These are phyloP conservation scores for Auxenochlorella pyrenoidosa DNA, from an alignment of 139 green algal genomes.

Conservation along the genomic window DNA sequence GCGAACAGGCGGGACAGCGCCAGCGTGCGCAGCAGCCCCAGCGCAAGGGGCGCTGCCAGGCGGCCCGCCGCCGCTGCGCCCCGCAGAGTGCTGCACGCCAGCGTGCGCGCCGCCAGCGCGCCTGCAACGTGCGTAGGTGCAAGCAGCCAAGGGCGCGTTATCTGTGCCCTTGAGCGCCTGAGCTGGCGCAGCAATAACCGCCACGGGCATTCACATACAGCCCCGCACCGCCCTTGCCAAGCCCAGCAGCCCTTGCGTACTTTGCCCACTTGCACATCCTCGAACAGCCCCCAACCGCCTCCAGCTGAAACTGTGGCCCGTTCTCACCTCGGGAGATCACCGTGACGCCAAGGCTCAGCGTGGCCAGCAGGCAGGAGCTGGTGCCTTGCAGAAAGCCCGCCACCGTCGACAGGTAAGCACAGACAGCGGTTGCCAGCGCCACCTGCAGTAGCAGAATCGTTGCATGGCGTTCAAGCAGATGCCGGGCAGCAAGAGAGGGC, in stretches of 20 bases:
- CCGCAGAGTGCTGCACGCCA: background rate
- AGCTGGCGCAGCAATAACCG: too few species aligned
- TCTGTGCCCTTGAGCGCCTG: too few species aligned
- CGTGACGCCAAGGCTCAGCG: background rate
- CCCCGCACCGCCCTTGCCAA: too few species aligned
- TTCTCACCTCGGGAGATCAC: background rate
- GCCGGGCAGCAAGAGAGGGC: background rate
- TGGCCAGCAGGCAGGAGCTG: background rate
- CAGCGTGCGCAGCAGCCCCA: background rate
- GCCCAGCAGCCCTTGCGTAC: too few species aligned
- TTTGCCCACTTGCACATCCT: too few species aligned
- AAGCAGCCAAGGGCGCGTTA: background rate
- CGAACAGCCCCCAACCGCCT: too few species aligned
- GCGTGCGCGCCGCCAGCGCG: background rate
- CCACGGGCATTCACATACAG: too few species aligned
- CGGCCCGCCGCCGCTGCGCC: background rate
- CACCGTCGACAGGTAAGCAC: background rate
- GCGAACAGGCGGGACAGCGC: constrained; percentile 10
- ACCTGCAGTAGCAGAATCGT: background rate
- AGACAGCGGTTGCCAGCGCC: constrained; percentile 4
- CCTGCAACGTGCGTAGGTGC: background rate
- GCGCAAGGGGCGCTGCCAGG: constrained; percentile 1
- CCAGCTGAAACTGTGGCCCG: background rate
- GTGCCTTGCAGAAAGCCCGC: background rate
- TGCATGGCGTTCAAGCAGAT: background rate